phyloP scores from a whole-genome alignment of 2,329 filamentous ascomycete genomes.

The Fusarium sp. region DNA sequence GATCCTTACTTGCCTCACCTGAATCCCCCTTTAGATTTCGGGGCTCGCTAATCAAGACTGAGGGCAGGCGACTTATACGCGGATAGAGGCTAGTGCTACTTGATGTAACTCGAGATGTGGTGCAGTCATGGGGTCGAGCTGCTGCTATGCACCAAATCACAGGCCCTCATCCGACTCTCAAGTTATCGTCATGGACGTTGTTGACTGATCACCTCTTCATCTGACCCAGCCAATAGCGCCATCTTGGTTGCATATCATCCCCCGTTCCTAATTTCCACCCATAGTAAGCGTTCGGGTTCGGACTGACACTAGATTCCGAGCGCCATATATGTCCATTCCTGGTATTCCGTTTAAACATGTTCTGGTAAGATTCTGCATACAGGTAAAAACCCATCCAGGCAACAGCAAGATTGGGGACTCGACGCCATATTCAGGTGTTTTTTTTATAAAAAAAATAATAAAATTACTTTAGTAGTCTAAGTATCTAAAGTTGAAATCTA shows the following conservation, averaged over 20 bases:
- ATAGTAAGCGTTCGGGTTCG: conserved; percentile 31
- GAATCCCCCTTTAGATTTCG: background rate
- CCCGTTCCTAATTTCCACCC: conserved; percentile 13
- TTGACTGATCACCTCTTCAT: conserved; percentile 1
- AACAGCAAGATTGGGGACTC: background rate
- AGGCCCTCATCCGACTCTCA: background rate
- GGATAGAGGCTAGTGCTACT: background rate
- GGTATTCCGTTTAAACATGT: background rate
- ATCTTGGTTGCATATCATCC: conserved; percentile 9
- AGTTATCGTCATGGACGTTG: conserved; percentile 14
- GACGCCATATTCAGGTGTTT: background rate
- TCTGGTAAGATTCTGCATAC: background rate
- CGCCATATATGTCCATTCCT: conserved; percentile 12
- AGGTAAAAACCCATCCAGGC: background rate
- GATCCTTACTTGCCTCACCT: background rate
- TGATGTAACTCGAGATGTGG: no score
- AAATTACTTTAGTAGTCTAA: background rate
- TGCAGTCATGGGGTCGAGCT: background rate
- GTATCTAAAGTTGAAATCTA: background rate
- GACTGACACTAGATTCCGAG: conserved; percentile 28
- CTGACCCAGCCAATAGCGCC: conserved; percentile 20
- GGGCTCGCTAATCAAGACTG: background rate
- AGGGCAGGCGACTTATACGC: background rate
- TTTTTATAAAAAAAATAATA: no score
- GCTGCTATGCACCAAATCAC: background rate